Percentiles rank a stretch among this genome's conserved stretches.
Conservation (phyloP, 2,329 filamentous ascomycete genomes). For the Atkinsonella hypoxylon region DNA sequence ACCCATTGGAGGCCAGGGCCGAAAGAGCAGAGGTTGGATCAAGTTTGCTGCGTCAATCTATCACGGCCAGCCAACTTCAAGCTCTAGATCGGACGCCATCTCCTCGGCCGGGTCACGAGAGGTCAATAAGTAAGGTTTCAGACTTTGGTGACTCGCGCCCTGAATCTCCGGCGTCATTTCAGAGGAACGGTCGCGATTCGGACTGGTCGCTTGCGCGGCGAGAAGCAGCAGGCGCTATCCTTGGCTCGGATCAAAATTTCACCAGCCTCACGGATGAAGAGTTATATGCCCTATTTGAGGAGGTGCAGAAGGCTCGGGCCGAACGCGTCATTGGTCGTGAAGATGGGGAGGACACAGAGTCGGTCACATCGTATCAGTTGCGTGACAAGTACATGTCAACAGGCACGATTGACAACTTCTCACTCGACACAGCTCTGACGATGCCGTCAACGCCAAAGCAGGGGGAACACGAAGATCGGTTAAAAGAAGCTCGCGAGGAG, state of each 20-base stretch:
- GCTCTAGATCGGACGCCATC: conserved; percentile 41
- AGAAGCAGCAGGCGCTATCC: conserved; percentile 82
- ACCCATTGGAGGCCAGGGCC: conserved; percentile 87
- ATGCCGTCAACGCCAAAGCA: conserved; percentile 86
- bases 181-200: conserved; percentile 59
- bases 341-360: conserved; percentile 82
- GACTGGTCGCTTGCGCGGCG: conserved; percentile 91
- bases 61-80: conserved; percentile 49
- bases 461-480: conserved; percentile 60
- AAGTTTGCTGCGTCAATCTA: conserved; percentile 75
- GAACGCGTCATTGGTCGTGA: conserved; percentile 61
- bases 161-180: conserved; percentile 63
- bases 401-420: conserved; percentile 91
- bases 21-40: conserved; percentile 74
- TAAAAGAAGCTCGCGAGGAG: conserved; percentile 66
- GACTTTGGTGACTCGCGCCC: conserved; percentile 69
- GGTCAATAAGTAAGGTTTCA: conserved; percentile 68
- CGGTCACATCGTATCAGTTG: conserved; percentile 72
- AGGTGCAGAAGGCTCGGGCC: conserved; percentile 79
- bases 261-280: conserved; percentile 86
- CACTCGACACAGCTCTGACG: conserved; percentile 83
- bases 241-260: conserved; percentile 87
- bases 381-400: conserved; percentile 94
- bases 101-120: conserved; percentile 53
- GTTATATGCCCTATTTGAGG: conserved; percentile 83